Evolutionary conservation across 768 basidiomycete genomes (phyloP).

Genomic region (Lentinula edodes): DNA sequence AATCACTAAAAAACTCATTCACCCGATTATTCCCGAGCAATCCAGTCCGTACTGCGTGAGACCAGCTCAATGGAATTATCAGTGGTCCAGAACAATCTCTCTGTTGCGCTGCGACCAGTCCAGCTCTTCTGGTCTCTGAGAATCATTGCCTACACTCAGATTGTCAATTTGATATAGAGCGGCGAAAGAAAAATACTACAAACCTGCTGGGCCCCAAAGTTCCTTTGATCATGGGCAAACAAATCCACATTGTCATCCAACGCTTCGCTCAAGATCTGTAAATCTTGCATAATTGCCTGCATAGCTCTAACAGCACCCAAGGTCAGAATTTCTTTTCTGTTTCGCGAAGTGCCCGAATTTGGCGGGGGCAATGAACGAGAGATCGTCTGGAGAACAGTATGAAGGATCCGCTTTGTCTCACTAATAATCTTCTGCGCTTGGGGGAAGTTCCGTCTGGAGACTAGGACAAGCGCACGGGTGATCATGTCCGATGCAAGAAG

Average conservation of each 20-base stretch:
- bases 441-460: constrained; percentile 83
- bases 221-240: constrained; percentile 91
- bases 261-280: constrained; percentile 82
- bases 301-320: constrained; percentile 73
- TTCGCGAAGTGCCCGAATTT: constrained; percentile 47
- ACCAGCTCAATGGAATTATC: constrained; percentile 88
- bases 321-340: constrained; percentile 74
- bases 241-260: constrained; percentile 86
- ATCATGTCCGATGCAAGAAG: constrained; percentile 97
- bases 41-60: constrained; percentile 82
- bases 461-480: constrained; percentile 86
- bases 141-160: constrained; percentile 75
- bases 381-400: constrained; percentile 84
- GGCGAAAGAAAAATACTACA: constrained; percentile 13
- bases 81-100: constrained; percentile 88
- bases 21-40: constrained; percentile 56
- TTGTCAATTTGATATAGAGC: background rate
- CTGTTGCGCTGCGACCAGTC: constrained; percentile 87
- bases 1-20: background rate
- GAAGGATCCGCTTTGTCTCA: constrained; percentile 89
- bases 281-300: constrained; percentile 80
- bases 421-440: constrained; percentile 88
- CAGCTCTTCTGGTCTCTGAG: constrained; percentile 94
- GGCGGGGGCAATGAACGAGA: constrained; percentile 66
- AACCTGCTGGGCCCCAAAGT: constrained; percentile 97